phyloP scores from a whole-genome alignment of 1,284 basidiomycete species.

The Ustilago trichophora region DNA sequence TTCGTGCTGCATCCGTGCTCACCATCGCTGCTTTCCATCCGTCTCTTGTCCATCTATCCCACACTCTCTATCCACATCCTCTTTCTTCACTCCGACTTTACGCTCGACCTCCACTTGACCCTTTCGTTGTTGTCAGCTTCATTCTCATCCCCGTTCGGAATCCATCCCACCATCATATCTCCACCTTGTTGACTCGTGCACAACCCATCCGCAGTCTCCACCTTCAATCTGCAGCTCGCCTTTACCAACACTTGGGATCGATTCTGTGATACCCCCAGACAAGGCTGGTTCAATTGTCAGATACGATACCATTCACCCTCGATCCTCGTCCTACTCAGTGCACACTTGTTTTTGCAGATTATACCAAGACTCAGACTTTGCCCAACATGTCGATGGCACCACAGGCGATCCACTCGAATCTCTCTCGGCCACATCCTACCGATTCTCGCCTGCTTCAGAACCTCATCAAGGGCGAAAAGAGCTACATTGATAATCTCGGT shows the following conservation, averaged over 20 bases:
- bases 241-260: not conserved
- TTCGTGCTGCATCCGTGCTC: constrained; percentile 8
- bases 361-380: not conserved
- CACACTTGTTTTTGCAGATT: not conserved
- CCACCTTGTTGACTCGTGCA: not conserved
- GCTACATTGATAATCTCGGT: constrained; percentile 60
- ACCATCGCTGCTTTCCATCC: constrained; percentile 1
- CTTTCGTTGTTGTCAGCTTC: no score
- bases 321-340: not conserved
- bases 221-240: not conserved
- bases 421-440: constrained; percentile 58
- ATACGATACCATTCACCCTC: no score
- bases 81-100: not conserved
- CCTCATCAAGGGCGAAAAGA: constrained; percentile 67
- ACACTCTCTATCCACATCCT: no score
- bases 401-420: constrained; percentile 52
- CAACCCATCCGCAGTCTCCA: not conserved
- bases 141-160: no score
- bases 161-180: not conserved
- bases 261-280: constrained; percentile 6
- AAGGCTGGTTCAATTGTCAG: no score
- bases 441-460: constrained; percentile 67
- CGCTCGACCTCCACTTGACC: not conserved
- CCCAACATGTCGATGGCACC: constrained; percentile 48
- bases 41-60: no score